Evolutionary conservation across 345 rosid species (phyloP).

Genomic region (Fremontodendron californicum): DNA sequence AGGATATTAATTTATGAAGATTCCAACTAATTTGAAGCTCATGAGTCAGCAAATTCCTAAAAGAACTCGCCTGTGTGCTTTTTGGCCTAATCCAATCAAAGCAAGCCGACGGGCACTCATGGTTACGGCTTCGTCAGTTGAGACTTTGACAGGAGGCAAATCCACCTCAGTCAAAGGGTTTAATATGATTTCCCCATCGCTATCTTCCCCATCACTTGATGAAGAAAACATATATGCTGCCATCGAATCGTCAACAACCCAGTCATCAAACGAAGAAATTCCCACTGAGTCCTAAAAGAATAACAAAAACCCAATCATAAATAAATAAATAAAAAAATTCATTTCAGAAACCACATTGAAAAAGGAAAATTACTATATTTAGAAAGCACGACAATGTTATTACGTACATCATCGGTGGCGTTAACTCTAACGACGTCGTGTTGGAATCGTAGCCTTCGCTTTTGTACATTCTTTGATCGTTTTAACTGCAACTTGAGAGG

Average conservation of each 20-base stretch:
- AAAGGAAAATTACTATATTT: too few relatives aligned
- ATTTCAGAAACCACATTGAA: background rate
- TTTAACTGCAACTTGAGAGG: conserved; percentile 25
- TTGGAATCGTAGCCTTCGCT: conserved; percentile 17
- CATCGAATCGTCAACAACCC: conserved; percentile 37
- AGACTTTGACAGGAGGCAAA: conserved; percentile 41
- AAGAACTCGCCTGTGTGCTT: conserved; percentile 55
- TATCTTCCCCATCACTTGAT: conserved; percentile 81
- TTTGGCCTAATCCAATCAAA: conserved; percentile 50
- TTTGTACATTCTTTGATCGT: conserved; percentile 23
- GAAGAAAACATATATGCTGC: conserved; percentile 37
- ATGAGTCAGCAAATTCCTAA: background rate
- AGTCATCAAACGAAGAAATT: conserved; percentile 37
- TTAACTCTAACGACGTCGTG: conserved; percentile 25
- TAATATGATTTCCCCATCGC: conserved; percentile 60
- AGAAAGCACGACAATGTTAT: background rate
- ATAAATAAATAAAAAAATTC: background rate
- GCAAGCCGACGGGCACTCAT: conserved; percentile 59
- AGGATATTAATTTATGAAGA: background rate
- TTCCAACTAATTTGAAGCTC: background rate
- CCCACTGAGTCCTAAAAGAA: conserved; percentile 39
- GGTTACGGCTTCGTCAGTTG: conserved; percentile 51
- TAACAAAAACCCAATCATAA: background rate
- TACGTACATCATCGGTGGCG: conserved; percentile 52
- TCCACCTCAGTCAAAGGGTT: conserved; percentile 53